Conservation (phyloP, 1,284 basidiomycete genomes). For the Coniferiporia sulphurascens region DNA sequence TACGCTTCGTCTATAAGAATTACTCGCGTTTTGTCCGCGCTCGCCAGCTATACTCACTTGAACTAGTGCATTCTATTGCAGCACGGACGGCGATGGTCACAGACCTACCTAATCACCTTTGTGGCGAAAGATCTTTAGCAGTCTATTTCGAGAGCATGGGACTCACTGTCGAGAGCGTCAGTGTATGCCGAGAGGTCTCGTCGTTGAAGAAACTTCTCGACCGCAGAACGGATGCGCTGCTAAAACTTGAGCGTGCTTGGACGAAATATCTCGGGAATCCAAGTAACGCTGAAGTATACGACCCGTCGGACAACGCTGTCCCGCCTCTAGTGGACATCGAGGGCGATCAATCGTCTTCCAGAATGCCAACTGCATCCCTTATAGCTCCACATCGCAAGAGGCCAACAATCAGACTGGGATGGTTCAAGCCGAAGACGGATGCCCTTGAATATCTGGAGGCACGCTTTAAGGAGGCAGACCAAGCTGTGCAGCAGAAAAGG, state of each 20-base stretch:
- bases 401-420: slow-evolving; percentile 63
- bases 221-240: slow-evolving; percentile 70
- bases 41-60: slow-evolving; percentile 89
- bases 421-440: slow-evolving; percentile 73
- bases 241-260: slow-evolving; percentile 83
- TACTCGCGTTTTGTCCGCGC: slow-evolving; percentile 89
- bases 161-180: slow-evolving; percentile 82
- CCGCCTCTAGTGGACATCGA: slow-evolving; percentile 51
- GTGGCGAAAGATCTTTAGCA: slow-evolving; percentile 79
- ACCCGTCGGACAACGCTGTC: slow-evolving; percentile 53
- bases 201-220: slow-evolving; percentile 72
- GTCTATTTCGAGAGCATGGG: slow-evolving; percentile 91
- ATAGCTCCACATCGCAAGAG: slow-evolving; percentile 70
- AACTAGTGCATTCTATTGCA: slow-evolving; percentile 90
- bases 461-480: slow-evolving; percentile 75
- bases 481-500: slow-evolving; percentile 66
- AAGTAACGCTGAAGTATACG: slow-evolving; percentile 68
- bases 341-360: slow-evolving; percentile 22
- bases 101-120: slow-evolving; percentile 76
- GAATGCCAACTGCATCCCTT: slow-evolving; percentile 49
- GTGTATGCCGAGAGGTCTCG: slow-evolving; percentile 80
- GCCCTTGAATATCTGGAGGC: slow-evolving; percentile 81
- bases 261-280: slow-evolving; percentile 91
- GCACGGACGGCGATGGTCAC: slow-evolving; percentile 91
- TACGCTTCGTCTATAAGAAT: slow-evolving; percentile 85